Base-by-base conservation (phyloP, 306 rosid genomes). In the Fagus crenata region DNA sequence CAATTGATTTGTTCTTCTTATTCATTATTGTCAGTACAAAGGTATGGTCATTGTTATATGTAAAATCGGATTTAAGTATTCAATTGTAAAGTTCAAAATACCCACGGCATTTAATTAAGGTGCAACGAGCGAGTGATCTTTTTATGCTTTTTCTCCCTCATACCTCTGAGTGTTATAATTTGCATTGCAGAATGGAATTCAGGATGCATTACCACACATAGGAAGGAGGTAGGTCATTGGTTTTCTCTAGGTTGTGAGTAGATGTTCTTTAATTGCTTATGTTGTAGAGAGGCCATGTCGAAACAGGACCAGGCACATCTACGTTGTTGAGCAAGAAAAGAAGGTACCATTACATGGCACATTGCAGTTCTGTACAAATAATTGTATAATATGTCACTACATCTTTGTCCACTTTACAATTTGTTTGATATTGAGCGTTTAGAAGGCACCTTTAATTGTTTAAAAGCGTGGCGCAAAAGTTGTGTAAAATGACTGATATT, bases 91-190 rank as follows among this genome's bases (percentile, higher is more conserved):
- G 68, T 79, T 35, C 3, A 41, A 35, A 61, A 63, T 53, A 37
- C 77, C 70, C 15, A 17, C 55, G 75, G 67, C 68, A 72, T 79
- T 59, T 49, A 22, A 22, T 22, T 22, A 56, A 49, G 76, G 78
- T 59, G 75, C 76, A 37, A 68, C 28, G 28, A n/a, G n/a, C 69
- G n/a, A 78, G 36, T 78, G 77, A 60, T 31, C 53, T 60, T 37
- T 65, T 17, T 36, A 1, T 65, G 43, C 76, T 0, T 33, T 3
- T 8, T 65, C 63, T 51, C 68, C 33, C 35, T 64, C 78, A 17
- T 33, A 58, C 58, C 55, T 56, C 2, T 1, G 14, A 51, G 54
- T 12, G 4, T 71, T 75, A 63, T 43, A 3, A 4, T 65, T 56
- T 76, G 60, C 56, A 42, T 18, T 54, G 8, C 31, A 41, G 7